Evolutionary conservation across 2,329 filamentous ascomycete genomes (phyloP).

Genomic region (Albifimbria verrucaria): DNA sequence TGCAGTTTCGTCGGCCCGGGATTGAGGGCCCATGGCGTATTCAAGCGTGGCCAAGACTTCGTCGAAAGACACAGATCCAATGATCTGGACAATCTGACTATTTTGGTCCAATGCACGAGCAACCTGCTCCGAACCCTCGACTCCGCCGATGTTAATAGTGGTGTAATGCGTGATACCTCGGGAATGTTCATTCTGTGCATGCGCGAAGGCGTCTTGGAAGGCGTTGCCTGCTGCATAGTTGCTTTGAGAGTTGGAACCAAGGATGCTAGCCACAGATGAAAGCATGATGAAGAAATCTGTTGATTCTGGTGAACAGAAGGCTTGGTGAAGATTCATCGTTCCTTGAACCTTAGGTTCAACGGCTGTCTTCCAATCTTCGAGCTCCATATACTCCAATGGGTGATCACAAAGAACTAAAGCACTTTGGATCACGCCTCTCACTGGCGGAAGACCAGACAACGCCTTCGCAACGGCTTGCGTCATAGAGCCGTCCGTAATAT

Average conservation of each 20-base stretch:
- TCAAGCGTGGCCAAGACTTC: no score
- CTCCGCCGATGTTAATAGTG: not conserved
- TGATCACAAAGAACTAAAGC: constrained; percentile 2
- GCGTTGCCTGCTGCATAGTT: constrained; percentile 10
- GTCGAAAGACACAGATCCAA: no score
- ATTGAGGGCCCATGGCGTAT: no score
- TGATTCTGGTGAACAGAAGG: constrained; percentile 5
- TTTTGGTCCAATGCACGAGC: not conserved
- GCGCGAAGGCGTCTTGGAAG: constrained; percentile 11
- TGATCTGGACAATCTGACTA: no score
- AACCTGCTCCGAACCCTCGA: not conserved
- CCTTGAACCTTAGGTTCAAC: constrained; percentile 10
- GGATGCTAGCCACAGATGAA: constrained; percentile 10
- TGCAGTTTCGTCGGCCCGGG: no score
- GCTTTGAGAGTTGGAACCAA: constrained; percentile 1
- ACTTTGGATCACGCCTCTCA: not conserved
- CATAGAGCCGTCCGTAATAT: not conserved
- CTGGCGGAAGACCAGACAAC: not conserved
- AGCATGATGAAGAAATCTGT: constrained; percentile 15
- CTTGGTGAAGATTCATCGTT: constrained; percentile 11
- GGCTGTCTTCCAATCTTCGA: constrained; percentile 7
- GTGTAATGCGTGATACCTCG: not conserved
- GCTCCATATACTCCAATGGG: constrained; percentile 10
- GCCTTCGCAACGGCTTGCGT: no score
- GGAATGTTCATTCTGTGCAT: no score